Evolutionary conservation across 2,329 filamentous ascomycete genomes (phyloP), one percentile per base, ranked within the genome.

Genomic region (Fusarium chaquense): DNA sequence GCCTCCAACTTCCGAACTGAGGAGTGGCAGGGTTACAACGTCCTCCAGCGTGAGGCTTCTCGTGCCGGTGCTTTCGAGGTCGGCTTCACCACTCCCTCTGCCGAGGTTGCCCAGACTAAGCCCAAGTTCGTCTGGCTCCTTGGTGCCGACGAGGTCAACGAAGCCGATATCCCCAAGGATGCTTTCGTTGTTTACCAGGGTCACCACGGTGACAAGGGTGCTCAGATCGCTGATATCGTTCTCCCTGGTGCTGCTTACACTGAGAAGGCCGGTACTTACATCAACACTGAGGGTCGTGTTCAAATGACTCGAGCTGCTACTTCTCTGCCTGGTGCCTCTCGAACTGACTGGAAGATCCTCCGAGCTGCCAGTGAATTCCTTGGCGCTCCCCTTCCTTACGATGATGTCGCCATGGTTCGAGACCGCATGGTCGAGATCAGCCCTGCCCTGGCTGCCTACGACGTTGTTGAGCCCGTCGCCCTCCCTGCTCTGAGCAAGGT

Each of bases 321-420:
- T 38, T 92, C 92, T 46, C 86, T 97, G 71, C 93, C 94, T 26
- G 96, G 96, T 64, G 96, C 94, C 55, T 90, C 95, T 59, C 90
- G 96, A 77, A 95, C 96, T 69, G 96, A 99, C 83, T 99, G 96
- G 96, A 99, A 98, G 89, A 98, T 99, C 77, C 90, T 99, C 74
- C 93, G 96, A 70, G 96, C 96, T 20, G 90, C 88, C 59, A 96
- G 92, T 77, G 96, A 98, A 82, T 98, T 97, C 83, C 86, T 99
- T 18, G 93, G 92, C 65, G 89, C 86, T 30, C 91, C 94, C 71
- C 88, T 99, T 55, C 93, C 94, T 24, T 99, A 98, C 78, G 95
- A 99, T 75, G 94, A 98, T 77, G 88, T 99, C 52, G 92, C 96
- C 71, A 87, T 90, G 76, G 87, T 99, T 54, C 89, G 96, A 60